Evolutionary conservation across 345 rosid species (phyloP).

Genomic region (Citrus glauca): DNA sequence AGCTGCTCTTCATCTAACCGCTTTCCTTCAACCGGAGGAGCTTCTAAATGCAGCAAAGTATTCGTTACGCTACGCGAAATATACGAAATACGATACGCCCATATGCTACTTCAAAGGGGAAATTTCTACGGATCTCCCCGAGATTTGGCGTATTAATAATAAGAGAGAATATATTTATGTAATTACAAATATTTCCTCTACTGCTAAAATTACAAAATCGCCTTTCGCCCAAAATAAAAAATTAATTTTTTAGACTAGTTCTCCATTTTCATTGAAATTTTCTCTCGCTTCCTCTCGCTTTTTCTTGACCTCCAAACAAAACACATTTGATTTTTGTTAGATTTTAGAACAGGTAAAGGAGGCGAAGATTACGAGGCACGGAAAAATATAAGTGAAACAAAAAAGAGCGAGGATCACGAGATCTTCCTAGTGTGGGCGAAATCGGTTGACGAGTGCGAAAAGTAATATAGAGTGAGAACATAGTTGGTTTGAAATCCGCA

Average conservation of each 20-base stretch:
- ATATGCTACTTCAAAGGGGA: neutral
- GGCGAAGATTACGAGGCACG: constrained; percentile 32
- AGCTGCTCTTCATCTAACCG: constrained; percentile 1
- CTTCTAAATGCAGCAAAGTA: constrained; percentile 24
- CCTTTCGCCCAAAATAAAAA: too few species aligned
- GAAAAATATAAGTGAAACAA: constrained; percentile 9
- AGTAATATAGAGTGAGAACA: constrained; percentile 29
- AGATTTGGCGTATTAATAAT: fast-evolving
- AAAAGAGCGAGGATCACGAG: constrained; percentile 3
- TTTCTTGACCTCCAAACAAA: neutral
- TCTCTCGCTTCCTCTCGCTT: neutral
- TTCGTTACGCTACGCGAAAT: neutral
- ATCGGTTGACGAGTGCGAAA: constrained; percentile 44
- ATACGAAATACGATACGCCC: neutral
- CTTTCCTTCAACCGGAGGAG: constrained; percentile 4
- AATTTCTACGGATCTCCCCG: too few species aligned
- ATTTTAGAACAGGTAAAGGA: constrained; percentile 46
- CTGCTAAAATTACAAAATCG: too few species aligned
- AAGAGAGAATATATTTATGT: too few species aligned
- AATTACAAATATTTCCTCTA: too few species aligned
- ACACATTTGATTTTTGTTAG: neutral
- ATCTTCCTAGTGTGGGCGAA: constrained; percentile 53
- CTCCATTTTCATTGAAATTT: neutral
- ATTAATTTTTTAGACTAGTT: too few species aligned
- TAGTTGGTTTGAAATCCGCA: constrained; percentile 28